These are phyloP conservation scores for Penicillium sp. DNA, from an alignment of 2,329 filamentous ascomycete species.

Conservation along the genomic window DNA sequence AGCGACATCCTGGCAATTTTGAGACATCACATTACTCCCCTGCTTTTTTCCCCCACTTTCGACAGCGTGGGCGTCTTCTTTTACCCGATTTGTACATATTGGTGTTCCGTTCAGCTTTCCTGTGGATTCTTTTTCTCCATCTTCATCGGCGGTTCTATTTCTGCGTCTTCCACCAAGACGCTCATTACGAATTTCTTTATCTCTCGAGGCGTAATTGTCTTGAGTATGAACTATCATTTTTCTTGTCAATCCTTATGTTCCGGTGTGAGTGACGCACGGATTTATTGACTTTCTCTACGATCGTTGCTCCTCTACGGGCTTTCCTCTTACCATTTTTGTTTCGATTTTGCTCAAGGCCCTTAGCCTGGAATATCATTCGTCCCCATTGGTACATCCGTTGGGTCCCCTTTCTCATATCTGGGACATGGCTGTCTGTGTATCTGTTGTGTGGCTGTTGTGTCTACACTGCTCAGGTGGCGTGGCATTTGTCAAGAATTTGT, in stretches of 20 bases:
- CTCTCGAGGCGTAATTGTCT: slow-evolving; percentile 25
- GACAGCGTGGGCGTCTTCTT: slow-evolving; percentile 11
- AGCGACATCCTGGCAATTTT: slow-evolving; percentile 23
- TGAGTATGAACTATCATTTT: slow-evolving; percentile 31
- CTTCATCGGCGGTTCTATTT: slow-evolving; percentile 15
- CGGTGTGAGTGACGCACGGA: slow-evolving; percentile 25
- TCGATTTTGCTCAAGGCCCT: background rate
- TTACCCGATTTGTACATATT: slow-evolving; percentile 22
- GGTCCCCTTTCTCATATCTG: slow-evolving; percentile 4
- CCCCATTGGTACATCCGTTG: background rate
- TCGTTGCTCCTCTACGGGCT: slow-evolving; percentile 18
- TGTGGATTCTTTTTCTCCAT: slow-evolving; percentile 20
- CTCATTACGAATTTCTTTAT: slow-evolving; percentile 36
- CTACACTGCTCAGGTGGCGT: background rate
- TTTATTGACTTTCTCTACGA: slow-evolving; percentile 25
- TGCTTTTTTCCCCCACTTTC: slow-evolving; percentile 5
- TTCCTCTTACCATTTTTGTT: slow-evolving; percentile 13
- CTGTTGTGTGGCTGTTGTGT: slow-evolving; percentile 5
- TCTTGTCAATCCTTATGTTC: slow-evolving; percentile 35
- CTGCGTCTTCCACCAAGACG: slow-evolving; percentile 17
- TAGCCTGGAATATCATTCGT: slow-evolving; percentile 3
- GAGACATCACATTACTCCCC: slow-evolving; percentile 6
- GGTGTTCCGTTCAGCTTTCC: slow-evolving; percentile 11
- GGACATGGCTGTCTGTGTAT: slow-evolving; percentile 4
- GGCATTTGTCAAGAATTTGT: slow-evolving; percentile 1